These are phyloP conservation scores for Claviceps digitariae DNA, from an alignment of 2,329 filamentous ascomycete species.

Conservation along the genomic window DNA sequence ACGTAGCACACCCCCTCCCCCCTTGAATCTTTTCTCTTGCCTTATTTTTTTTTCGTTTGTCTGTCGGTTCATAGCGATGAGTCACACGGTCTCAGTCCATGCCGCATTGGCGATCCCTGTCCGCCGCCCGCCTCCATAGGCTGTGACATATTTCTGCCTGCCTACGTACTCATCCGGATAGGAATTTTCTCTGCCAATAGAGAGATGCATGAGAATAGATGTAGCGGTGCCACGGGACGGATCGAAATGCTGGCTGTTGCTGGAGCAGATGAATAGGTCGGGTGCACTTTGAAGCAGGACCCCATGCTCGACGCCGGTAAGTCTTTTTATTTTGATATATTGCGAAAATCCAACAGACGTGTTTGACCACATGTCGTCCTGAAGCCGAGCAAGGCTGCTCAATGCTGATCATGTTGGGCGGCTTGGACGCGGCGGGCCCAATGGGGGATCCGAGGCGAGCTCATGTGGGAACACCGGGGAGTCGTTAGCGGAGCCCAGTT, in stretches of 20 bases:
- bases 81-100: slow-evolving; percentile 12
- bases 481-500: background rate
- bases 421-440: too few relatives aligned
- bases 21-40: background rate
- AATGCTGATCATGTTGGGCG: too few relatives aligned
- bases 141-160: background rate
- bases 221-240: too few relatives aligned
- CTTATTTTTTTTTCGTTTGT: slow-evolving; percentile 6
- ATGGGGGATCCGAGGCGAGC: background rate
- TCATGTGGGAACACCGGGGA: background rate
- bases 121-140: background rate
- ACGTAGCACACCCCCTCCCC: background rate
- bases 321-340: too few relatives aligned
- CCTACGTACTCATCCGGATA: background rate
- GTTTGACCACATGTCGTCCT: too few relatives aligned
- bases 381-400: too few relatives aligned
- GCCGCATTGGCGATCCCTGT: slow-evolving; percentile 6
- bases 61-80: slow-evolving; percentile 7
- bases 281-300: too few relatives aligned
- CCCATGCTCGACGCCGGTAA: too few relatives aligned
- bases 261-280: too few relatives aligned
- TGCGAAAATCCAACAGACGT: too few relatives aligned
- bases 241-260: background rate
- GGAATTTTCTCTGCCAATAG: background rate
- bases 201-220: background rate